phyloP scores from a whole-genome alignment of 441 rosid genomes.

The California macrophylla region DNA sequence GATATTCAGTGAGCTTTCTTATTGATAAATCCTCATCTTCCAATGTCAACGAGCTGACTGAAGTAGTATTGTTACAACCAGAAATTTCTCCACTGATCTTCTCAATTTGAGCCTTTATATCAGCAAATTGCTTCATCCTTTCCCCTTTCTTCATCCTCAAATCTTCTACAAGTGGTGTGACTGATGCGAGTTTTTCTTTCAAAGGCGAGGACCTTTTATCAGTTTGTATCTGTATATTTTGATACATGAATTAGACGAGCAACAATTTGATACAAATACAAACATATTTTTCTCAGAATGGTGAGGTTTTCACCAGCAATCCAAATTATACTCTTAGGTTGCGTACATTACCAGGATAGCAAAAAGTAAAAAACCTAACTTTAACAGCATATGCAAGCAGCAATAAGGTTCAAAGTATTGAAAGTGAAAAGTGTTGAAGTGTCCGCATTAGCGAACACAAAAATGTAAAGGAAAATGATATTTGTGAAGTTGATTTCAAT shows the following conservation, averaged over 20 bases:
- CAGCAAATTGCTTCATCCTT: constrained; percentile 66
- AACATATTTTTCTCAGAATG: neutral
- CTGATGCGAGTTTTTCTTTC: constrained; percentile 70
- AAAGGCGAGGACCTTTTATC: constrained; percentile 52
- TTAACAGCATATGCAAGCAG: neutral
- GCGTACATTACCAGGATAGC: neutral
- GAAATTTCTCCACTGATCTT: constrained; percentile 78
- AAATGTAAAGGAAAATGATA: constrained; percentile 1
- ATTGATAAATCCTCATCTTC: constrained; percentile 75
- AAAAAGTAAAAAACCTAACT: neutral
- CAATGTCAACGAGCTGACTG: constrained; percentile 34
- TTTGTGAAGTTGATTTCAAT: neutral
- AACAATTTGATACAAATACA: neutral
- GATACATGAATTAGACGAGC: neutral
- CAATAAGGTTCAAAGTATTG: neutral
- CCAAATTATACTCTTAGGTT: neutral
- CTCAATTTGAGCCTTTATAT: constrained; percentile 63
- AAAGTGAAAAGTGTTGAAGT: neutral
- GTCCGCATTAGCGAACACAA: neutral
- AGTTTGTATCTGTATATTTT: constrained; percentile 36
- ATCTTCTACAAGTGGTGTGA: constrained; percentile 73
- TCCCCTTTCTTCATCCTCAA: constrained; percentile 70
- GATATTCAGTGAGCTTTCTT: constrained; percentile 76
- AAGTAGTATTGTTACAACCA: constrained; percentile 41
- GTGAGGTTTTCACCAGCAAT: neutral